Conservation (phyloP, 73 alveolate genomes). For the Blepharisma stoltei region DNA sequence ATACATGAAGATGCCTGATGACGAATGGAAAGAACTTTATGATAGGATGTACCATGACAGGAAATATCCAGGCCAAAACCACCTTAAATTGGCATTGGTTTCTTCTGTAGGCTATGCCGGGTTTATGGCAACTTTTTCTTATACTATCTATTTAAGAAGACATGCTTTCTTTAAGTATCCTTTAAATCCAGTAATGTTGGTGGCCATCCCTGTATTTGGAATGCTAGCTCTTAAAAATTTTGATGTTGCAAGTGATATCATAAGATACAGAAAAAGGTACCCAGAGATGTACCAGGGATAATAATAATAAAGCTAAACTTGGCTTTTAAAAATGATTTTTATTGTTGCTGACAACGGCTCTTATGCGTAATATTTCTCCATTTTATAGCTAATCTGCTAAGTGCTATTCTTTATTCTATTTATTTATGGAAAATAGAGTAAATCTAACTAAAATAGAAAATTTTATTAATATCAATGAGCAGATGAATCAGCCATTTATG, state of each 20-base stretch:
- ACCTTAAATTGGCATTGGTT: not conserved
- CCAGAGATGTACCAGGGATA: slow-evolving; percentile 31
- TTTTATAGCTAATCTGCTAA: no score
- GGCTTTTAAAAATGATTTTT: no score
- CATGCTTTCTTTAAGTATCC: slow-evolving; percentile 2
- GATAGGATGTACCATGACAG: slow-evolving; percentile 21
- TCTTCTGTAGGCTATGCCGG: not conserved
- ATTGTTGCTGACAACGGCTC: no score
- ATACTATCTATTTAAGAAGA: slow-evolving; percentile 15
- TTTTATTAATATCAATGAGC: no score
- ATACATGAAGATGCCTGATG: slow-evolving; percentile 11
- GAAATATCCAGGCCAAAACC: slow-evolving; percentile 29
- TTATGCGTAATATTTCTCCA: no score
- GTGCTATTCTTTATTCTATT: no score
- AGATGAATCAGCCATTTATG: no score
- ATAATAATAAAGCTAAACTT: not conserved
- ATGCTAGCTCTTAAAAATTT: not conserved
- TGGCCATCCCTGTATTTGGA: slow-evolving; percentile 27
- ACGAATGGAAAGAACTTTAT: slow-evolving; percentile 27
- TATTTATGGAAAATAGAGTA: no score
- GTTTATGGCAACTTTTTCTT: slow-evolving; percentile 3
- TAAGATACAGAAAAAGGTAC: slow-evolving; percentile 8
- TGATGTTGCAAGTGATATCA: slow-evolving; percentile 23
- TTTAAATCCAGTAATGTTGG: not conserved
- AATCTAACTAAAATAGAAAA: no score